Conservation (phyloP, 306 rosid genomes). For the Luffa aegyptiaca region DNA sequence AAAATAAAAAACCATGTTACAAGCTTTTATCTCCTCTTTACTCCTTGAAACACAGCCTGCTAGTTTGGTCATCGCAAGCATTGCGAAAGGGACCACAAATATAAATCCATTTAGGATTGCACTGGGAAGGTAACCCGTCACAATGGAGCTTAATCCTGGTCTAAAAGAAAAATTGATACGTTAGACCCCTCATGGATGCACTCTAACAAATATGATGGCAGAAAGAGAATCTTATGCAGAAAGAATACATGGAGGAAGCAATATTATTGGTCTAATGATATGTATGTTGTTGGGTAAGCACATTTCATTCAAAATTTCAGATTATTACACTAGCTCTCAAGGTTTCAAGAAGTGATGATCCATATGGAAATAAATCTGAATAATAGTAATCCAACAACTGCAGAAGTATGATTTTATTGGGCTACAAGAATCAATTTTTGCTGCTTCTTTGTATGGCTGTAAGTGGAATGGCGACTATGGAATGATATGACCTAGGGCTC, state of each 20-base stretch:
- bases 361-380: neutral
- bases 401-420: neutral
- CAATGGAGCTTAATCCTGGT: slow-evolving; percentile 82
- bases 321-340: neutral
- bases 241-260: neutral
- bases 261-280: neutral
- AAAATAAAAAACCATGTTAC: slow-evolving; percentile 93
- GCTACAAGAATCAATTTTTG: neutral
- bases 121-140: slow-evolving; percentile 89
- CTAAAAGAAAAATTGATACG: slow-evolving; percentile 23
- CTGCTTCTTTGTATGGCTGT: neutral
- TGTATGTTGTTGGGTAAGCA: neutral
- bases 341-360: neutral
- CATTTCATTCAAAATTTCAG: neutral
- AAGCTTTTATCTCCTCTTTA: slow-evolving; percentile 83
- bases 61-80: slow-evolving; percentile 76
- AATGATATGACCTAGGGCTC: neutral
- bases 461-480: neutral
- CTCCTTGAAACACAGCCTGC: slow-evolving; percentile 75
- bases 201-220: slow-evolving; percentile 6
- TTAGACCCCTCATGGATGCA: neutral
- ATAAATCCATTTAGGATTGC: slow-evolving; percentile 68
- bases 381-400: neutral
- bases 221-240: slow-evolving; percentile 3
- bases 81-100: slow-evolving; percentile 69